Base-by-base conservation (phyloP, 768 basidiomycete species). In the Suillus occidentalis region DNA sequence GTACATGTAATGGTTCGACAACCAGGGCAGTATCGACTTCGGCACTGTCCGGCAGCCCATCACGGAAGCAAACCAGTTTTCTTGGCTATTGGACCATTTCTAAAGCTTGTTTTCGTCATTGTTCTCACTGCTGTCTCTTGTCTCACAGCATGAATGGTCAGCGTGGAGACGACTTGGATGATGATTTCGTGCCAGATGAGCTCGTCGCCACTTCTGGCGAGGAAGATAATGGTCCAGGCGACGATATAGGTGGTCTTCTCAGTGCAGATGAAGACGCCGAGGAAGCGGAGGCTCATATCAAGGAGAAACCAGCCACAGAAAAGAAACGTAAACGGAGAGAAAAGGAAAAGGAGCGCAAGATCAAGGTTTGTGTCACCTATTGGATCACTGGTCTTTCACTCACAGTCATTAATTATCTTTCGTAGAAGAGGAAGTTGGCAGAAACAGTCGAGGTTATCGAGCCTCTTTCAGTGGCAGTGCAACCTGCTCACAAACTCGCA, bases 91-190 rank as follows among this genome's bases (percentile, higher is more conserved):
- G 55, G 3, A 47, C 40, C 25, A 28, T 13, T 59, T 59, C 58
- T 59, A 40, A 59, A 42, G 58, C 39, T 58, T 58, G 16, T 59
- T 59, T 42, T 42, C 58, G 39, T 20, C 28, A 42, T 39, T 62
- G 57, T 59, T 66, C 61, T 62, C 68, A 67, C 59, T 66, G 65
- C 64, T 60, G 34, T 47, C 25, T 43, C 56, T 47, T 61, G 58
- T 43, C 50, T 63, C 60, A 65, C 63, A 59, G 64, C 61, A 72
- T 74, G 69, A 76, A 72, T 71, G 70, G 65, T 53, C 75, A 79
- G 76, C 81, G 81, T 66, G 88, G 89, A 50, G 91, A 95, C 80
- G 92, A 92, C 80, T 82, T 95, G 22, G 91, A 91, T 57, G 94
- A 95, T 74, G 90, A 94, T 68, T 93, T 90, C 72, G 80, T 90